phyloP scores from a whole-genome alignment of 108 stramenopile genomes.

The Discostella stelligeroides region DNA sequence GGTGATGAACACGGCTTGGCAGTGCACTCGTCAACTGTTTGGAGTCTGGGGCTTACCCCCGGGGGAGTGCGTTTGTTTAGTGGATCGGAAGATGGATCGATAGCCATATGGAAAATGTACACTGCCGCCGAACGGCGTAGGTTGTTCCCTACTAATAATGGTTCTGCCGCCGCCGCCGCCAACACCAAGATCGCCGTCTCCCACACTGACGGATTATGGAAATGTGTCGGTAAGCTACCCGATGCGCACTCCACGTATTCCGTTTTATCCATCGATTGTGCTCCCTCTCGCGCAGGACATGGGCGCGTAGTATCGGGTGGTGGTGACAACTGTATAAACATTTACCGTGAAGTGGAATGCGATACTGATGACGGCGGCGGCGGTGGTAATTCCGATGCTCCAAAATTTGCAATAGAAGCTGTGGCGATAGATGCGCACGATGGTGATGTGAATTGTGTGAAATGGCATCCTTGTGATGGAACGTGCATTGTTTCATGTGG shows the following conservation, averaged over 20 bases:
- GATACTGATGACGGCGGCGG: conserved; percentile 11
- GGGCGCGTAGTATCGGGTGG: conserved; percentile 83
- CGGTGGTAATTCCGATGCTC: conserved; percentile 68
- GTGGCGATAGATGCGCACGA: conserved; percentile 60
- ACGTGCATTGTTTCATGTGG: conserved; percentile 79
- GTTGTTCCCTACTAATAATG: background rate
- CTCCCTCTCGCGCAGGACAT: conserved; percentile 73
- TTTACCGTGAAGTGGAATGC: conserved; percentile 68
- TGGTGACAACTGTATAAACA: conserved; percentile 83
- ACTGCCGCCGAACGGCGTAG: conserved; percentile 54
- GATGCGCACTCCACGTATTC: conserved; percentile 67
- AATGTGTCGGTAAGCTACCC: conserved; percentile 72
- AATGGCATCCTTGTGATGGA: conserved; percentile 91
- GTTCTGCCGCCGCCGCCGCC: background rate
- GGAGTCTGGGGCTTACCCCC: conserved; percentile 83
- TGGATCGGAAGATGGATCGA: conserved; percentile 74
- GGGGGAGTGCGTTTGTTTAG: conserved; percentile 77
- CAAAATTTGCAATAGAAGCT: conserved; percentile 66
- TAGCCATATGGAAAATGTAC: conserved; percentile 78
- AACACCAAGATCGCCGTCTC: conserved; percentile 7
- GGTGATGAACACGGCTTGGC: too few relatives aligned
- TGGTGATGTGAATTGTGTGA: conserved; percentile 95
- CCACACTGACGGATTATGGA: conserved; percentile 64
- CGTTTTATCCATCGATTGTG: conserved; percentile 81
- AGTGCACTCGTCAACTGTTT: conserved; percentile 86